These are phyloP conservation scores for Calonectria multiphialidica DNA, from an alignment of 2,329 filamentous ascomycete species.

Conservation along the genomic window DNA sequence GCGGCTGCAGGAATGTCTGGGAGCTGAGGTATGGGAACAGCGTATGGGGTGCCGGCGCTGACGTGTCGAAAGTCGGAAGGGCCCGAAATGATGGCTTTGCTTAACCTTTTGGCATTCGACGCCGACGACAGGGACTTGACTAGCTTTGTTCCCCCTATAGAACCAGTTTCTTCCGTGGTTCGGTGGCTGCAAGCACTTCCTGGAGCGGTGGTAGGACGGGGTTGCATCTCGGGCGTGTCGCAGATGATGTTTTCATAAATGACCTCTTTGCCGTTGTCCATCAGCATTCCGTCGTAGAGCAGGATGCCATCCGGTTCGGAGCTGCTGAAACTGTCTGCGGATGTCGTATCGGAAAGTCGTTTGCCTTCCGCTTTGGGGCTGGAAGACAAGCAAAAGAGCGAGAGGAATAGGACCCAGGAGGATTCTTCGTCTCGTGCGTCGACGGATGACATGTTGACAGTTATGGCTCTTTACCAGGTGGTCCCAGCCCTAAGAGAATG, in stretches of 20 bases:
- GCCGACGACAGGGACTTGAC: not conserved
- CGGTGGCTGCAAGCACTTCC: not conserved
- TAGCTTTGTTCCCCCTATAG: not conserved
- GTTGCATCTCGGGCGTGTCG: not conserved
- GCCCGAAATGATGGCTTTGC: not conserved
- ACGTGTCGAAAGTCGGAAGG: not conserved
- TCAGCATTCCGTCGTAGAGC: not conserved
- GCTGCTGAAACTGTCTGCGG: not conserved
- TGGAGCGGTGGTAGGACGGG: not conserved
- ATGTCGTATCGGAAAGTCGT: not conserved
- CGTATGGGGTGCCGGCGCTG: not conserved
- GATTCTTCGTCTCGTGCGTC: not conserved
- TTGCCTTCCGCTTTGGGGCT: not conserved
- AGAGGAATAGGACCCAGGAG: not conserved
- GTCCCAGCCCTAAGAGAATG: too few species aligned
- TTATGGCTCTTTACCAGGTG: not conserved
- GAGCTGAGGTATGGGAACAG: not conserved
- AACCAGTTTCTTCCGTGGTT: not conserved
- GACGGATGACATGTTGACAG: not conserved
- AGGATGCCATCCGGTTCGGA: not conserved
- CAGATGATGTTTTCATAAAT: not conserved
- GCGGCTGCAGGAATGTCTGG: not conserved
- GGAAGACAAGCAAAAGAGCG: not conserved
- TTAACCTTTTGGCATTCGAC: not conserved
- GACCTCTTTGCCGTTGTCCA: not conserved